phyloP scores from a whole-genome alignment of 2,329 filamentous ascomycete species.

The Grosmannia huntii region DNA sequence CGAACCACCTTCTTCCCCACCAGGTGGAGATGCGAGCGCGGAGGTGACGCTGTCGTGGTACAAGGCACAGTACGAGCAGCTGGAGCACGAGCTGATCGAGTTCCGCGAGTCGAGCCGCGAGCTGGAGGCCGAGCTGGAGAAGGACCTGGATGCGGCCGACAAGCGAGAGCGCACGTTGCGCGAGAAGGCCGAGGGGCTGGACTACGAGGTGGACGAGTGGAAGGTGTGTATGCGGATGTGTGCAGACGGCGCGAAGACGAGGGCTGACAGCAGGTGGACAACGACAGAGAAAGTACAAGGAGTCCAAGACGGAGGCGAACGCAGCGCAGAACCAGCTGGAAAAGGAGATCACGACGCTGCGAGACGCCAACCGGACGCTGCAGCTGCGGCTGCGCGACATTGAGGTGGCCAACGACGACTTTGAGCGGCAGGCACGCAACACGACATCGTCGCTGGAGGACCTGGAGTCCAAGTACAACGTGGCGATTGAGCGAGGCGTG shows the following conservation, averaged over 20 bases:
- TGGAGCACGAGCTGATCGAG: slow-evolving; percentile 83
- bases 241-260: background rate
- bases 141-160: slow-evolving; percentile 90
- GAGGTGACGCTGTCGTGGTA: slow-evolving; percentile 85
- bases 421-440: slow-evolving; percentile 89
- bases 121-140: slow-evolving; percentile 86
- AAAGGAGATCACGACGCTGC: slow-evolving; percentile 87
- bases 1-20: slow-evolving; percentile 51
- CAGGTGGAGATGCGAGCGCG: slow-evolving; percentile 36
- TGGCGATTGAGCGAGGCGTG: slow-evolving; percentile 81
- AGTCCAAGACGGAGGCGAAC: slow-evolving; percentile 80
- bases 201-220: slow-evolving; percentile 94
- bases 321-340: slow-evolving; percentile 74
- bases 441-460: slow-evolving; percentile 94
- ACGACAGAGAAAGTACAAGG: slow-evolving; percentile 79
- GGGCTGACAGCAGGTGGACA: background rate
- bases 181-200: slow-evolving; percentile 73
- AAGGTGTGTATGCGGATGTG: slow-evolving; percentile 51
- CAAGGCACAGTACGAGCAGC: slow-evolving; percentile 86
- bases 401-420: slow-evolving; percentile 97
- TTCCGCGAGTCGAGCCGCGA: slow-evolving; percentile 92
- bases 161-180: slow-evolving; percentile 78
- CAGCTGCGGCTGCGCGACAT: slow-evolving; percentile 82
- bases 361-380: slow-evolving; percentile 70
- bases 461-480: slow-evolving; percentile 92